Evolutionary conservation across 768 basidiomycete species (phyloP).

Genomic region (Suillus luteus): DNA sequence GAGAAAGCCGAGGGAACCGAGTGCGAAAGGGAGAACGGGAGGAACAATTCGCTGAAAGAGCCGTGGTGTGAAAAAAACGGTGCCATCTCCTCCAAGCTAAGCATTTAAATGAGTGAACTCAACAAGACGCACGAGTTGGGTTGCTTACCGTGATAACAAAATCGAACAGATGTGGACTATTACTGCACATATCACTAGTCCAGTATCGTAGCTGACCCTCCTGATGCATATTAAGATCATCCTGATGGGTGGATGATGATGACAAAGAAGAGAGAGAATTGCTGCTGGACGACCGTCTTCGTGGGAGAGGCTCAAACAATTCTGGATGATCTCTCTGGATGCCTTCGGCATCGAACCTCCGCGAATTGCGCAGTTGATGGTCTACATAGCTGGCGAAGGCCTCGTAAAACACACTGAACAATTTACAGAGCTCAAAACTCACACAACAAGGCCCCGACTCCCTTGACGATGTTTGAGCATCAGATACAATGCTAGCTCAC

Average conservation of each 20-base stretch:
- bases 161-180: slow-evolving; percentile 90
- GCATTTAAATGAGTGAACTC: slow-evolving; percentile 17
- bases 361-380: slow-evolving; percentile 82
- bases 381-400: slow-evolving; percentile 79
- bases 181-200: slow-evolving; percentile 95
- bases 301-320: slow-evolving; percentile 77
- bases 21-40: slow-evolving; percentile 95
- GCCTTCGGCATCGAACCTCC: slow-evolving; percentile 92
- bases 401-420: slow-evolving; percentile 19
- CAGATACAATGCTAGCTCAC: slow-evolving; percentile 91
- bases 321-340: slow-evolving; percentile 86
- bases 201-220: slow-evolving; percentile 96
- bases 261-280: slow-evolving; percentile 61
- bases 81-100: slow-evolving; percentile 97
- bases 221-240: slow-evolving; percentile 43
- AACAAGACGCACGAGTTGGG: neutral
- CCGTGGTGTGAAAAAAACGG: slow-evolving; percentile 98
- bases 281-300: slow-evolving; percentile 70
- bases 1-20: slow-evolving; percentile 96
- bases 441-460: slow-evolving; percentile 86
- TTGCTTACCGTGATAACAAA: slow-evolving; percentile 91
- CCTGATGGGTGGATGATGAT: slow-evolving; percentile 45
- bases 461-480: slow-evolving; percentile 82
- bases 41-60: slow-evolving; percentile 98
- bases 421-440: slow-evolving; percentile 31